A percentile compares a stretch with the other conserved stretches of the same genome.
Evolutionary conservation across 345 rosid species (phyloP).

Genomic region (Garcia nutans): DNA sequence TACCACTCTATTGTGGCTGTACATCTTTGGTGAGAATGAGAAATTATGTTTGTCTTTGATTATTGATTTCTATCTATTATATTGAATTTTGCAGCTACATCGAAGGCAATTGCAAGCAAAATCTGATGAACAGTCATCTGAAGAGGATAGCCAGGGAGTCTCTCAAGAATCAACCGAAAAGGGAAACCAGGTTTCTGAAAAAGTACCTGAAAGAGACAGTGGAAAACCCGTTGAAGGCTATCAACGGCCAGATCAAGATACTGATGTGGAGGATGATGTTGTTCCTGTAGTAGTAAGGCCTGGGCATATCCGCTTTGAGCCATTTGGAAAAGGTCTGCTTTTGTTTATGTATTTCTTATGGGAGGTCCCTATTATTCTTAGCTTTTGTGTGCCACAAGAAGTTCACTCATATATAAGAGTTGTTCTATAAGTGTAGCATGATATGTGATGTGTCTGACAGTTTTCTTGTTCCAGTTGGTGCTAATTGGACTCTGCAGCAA

Average conservation of each 20-base stretch:
- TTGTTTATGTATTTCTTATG: not conserved
- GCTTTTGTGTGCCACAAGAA: conserved; percentile 15
- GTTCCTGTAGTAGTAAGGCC: conserved; percentile 82
- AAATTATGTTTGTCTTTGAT: not conserved
- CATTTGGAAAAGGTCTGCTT: conserved; percentile 51
- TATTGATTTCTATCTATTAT: not conserved
- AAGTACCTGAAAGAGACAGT: not conserved
- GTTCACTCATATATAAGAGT: not conserved
- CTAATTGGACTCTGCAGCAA: conserved; percentile 41
- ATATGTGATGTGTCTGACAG: conserved; percentile 19
- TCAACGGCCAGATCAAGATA: conserved; percentile 30
- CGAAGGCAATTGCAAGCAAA: conserved; percentile 39
- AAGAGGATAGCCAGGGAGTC: conserved; percentile 32
- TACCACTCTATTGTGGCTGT: not conserved
- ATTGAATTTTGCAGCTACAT: conserved; percentile 39
- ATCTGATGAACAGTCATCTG: conserved; percentile 35
- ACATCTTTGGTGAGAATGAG: conserved; percentile 14
- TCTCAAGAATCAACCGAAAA: conserved; percentile 26
- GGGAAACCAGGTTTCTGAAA: conserved; percentile 17
- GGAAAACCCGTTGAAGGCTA: conserved; percentile 15
- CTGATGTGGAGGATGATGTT: conserved; percentile 43
- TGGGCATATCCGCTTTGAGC: conserved; percentile 88
- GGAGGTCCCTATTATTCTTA: conserved; percentile 7
- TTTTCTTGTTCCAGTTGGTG: conserved; percentile 42
- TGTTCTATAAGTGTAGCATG: not conserved